phyloP scores from a whole-genome alignment of 1,139 yeast genomes.

The Saccharomyces hybrid region DNA sequence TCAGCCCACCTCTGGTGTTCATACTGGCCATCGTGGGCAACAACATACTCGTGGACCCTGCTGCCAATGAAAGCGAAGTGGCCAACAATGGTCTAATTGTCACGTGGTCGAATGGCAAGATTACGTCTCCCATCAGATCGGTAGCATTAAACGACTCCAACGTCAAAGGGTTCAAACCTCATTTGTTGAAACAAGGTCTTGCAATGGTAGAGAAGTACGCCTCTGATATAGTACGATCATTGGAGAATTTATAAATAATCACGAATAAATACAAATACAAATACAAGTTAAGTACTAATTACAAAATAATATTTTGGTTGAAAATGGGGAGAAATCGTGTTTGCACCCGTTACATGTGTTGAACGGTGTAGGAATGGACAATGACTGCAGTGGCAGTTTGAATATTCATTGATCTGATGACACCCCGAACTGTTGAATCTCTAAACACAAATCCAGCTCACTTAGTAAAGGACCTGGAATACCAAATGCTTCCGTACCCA shows the following conservation, averaged over 20 bases:
- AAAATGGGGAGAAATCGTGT: conserved; percentile 24
- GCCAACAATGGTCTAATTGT: conserved; percentile 73
- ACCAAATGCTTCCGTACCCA: conserved; percentile 88
- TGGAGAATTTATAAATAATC: conserved; percentile 10
- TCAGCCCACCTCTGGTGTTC: conserved; percentile 66
- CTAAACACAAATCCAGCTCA: conserved; percentile 79
- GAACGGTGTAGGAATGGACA: conserved; percentile 82
- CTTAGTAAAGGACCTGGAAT: conserved; percentile 80
- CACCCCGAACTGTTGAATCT: conserved; percentile 93
- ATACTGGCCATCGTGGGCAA: conserved; percentile 68
- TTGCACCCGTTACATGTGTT: conserved; percentile 38
- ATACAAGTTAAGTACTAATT: background rate
- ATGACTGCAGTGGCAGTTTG: conserved; percentile 94
- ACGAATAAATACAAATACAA: background rate
- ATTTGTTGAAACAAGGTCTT: conserved; percentile 19
- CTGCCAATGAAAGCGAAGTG: conserved; percentile 76
- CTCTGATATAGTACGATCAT: conserved; percentile 24
- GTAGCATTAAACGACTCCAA: conserved; percentile 39
- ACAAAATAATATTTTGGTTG: conserved; percentile 17
- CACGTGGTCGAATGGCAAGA: conserved; percentile 58
- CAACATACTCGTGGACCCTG: conserved; percentile 67
- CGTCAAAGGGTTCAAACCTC: conserved; percentile 25
- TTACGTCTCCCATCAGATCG: conserved; percentile 58
- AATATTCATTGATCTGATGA: conserved; percentile 87
- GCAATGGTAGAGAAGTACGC: conserved; percentile 25